These are phyloP conservation scores for Pseudofabraea citricarpa DNA, from an alignment of 2,329 filamentous ascomycete genomes.

Conservation along the genomic window DNA sequence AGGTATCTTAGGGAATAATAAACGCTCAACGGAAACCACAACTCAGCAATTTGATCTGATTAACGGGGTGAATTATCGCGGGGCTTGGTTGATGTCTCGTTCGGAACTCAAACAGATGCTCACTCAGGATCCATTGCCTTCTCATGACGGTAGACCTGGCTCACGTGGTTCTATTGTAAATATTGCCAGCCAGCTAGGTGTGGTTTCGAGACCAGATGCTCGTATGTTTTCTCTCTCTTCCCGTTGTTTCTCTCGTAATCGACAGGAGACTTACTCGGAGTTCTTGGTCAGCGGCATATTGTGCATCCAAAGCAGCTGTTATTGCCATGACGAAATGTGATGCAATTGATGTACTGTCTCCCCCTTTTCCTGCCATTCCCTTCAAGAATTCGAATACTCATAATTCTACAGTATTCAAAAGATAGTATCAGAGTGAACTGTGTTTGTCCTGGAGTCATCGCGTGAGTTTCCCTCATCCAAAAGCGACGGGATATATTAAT, in stretches of 20 bases:
- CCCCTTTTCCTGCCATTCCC: neutral
- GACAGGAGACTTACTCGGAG: too few relatives aligned
- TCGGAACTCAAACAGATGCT: constrained; percentile 39
- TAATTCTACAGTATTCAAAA: constrained; percentile 34
- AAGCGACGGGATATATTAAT: neutral
- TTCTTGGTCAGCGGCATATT: constrained; percentile 38
- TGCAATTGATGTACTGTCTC: constrained; percentile 37
- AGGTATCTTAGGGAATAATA: constrained; percentile 19
- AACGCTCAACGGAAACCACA: constrained; percentile 23
- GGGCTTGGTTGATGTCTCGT: constrained; percentile 38
- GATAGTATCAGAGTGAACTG: constrained; percentile 41
- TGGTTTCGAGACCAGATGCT: constrained; percentile 36
- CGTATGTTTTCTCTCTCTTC: constrained; percentile 29
- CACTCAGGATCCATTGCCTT: constrained; percentile 35
- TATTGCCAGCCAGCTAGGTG: constrained; percentile 37
- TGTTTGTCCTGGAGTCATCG: constrained; percentile 41
- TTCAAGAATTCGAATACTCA: neutral
- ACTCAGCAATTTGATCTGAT: constrained; percentile 37
- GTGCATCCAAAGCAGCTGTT: constrained; percentile 40
- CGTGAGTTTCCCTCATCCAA: constrained; percentile 23
- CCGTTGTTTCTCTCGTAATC: too few relatives aligned
- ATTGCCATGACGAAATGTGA: constrained; percentile 41
- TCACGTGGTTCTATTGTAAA: constrained; percentile 40
- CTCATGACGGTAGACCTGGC: constrained; percentile 37
- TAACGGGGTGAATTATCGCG: constrained; percentile 38